Evolutionary conservation across 2,329 filamentous ascomycete species (phyloP).

Genomic region (Cercospora janseana): DNA sequence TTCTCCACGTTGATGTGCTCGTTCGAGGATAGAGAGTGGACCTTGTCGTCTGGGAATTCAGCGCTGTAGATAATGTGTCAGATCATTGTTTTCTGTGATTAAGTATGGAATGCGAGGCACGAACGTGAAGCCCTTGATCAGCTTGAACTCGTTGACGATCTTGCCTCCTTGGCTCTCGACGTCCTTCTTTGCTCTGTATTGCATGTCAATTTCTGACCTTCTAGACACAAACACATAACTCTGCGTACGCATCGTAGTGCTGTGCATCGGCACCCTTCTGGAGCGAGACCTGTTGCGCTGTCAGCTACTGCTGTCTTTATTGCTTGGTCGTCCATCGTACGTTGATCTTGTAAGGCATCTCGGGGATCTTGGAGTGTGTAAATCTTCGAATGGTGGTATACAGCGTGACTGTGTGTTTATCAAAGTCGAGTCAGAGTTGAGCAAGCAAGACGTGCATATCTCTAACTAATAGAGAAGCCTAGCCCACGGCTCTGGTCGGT

Average conservation of each 20-base stretch:
- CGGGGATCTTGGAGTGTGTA: slow-evolving; percentile 11
- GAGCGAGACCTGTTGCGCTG: slow-evolving; percentile 68
- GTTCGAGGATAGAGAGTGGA: slow-evolving; percentile 65
- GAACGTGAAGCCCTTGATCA: slow-evolving; percentile 94
- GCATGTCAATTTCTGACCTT: slow-evolving; percentile 2
- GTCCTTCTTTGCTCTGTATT: slow-evolving; percentile 69
- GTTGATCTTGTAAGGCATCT: slow-evolving; percentile 34
- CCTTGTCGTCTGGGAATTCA: slow-evolving; percentile 64
- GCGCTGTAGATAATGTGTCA: slow-evolving; percentile 56
- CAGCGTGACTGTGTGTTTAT: neutral
- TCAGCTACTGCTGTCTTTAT: slow-evolving; percentile 2
- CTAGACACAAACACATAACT: neutral
- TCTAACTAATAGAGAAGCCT: slow-evolving; percentile 2
- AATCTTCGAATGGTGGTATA: slow-evolving; percentile 12
- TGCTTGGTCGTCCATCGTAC: slow-evolving; percentile 20
- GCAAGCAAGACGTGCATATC: neutral
- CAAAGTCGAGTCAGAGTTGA: neutral
- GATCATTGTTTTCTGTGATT: neutral
- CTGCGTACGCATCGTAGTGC: slow-evolving; percentile 64
- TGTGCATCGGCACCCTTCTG: slow-evolving; percentile 64
- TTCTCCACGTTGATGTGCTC: slow-evolving; percentile 76
- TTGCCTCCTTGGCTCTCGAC: slow-evolving; percentile 73
- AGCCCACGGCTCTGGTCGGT: neutral
- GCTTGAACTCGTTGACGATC: slow-evolving; percentile 77
- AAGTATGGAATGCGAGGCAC: slow-evolving; percentile 43